Evolutionary conservation across 805 yeast genomes (phyloP).

Genomic region (Ogataea glucozyma): DNA sequence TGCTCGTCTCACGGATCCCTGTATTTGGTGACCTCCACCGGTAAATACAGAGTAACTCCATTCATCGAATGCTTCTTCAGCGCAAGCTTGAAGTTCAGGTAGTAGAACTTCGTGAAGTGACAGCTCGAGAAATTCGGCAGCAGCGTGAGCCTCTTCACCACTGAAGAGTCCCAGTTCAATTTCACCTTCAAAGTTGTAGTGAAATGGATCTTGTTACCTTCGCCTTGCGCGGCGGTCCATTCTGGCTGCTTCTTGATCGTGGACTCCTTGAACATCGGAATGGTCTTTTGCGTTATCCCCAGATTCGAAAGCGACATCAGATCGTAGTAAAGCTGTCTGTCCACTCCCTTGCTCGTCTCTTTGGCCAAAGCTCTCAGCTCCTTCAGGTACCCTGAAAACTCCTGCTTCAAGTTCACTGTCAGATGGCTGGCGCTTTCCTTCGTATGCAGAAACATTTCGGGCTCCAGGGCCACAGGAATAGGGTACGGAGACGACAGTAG

Average conservation of each 20-base stretch:
- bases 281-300: slow-evolving; percentile 15
- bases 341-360: slow-evolving; percentile 25
- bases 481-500: slow-evolving; percentile 23
- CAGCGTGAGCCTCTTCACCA: slow-evolving; percentile 17
- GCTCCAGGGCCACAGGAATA: slow-evolving; percentile 23
- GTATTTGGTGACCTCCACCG: slow-evolving; percentile 26
- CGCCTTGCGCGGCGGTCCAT: slow-evolving; percentile 16
- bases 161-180: slow-evolving; percentile 17
- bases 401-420: slow-evolving; percentile 16
- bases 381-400: slow-evolving; percentile 15
- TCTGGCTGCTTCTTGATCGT: slow-evolving; percentile 16
- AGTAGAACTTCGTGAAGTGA: slow-evolving; percentile 21
- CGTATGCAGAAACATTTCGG: slow-evolving; percentile 14
- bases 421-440: slow-evolving; percentile 18
- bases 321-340: slow-evolving; percentile 26
- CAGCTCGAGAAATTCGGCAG: slow-evolving; percentile 27
- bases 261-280: slow-evolving; percentile 22
- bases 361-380: slow-evolving; percentile 18
- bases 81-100: slow-evolving; percentile 16
- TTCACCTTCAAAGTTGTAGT: slow-evolving; percentile 17
- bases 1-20: too few relatives aligned
- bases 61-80: slow-evolving; percentile 21
- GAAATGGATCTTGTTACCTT: slow-evolving; percentile 12
- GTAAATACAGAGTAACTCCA: slow-evolving; percentile 20
- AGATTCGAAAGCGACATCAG: slow-evolving; percentile 24